Evolutionary conservation across 805 yeast genomes (phyloP).

Genomic region (Lipomyces chichibuensis): DNA sequence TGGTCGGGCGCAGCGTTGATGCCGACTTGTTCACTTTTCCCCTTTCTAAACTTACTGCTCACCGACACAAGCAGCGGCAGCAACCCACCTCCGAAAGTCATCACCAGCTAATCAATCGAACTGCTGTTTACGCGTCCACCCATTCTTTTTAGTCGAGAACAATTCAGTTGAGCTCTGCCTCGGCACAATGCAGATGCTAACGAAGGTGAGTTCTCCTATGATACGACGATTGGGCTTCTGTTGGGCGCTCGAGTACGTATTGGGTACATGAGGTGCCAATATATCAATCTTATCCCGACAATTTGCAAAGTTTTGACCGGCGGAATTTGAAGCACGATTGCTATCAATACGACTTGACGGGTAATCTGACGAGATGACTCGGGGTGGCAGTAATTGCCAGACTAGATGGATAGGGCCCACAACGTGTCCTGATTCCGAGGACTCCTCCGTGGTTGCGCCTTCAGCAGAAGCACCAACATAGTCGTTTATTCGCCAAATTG

Average conservation of each 20-base stretch:
- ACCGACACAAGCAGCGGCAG: neutral
- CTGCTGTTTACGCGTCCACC: neutral
- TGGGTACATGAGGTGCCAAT: slow-evolving; percentile 1
- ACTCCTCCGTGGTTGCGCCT: neutral
- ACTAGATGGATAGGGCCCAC: neutral
- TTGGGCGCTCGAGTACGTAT: neutral
- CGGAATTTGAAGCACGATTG: slow-evolving; percentile 20
- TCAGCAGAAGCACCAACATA: neutral
- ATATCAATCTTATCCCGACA: neutral
- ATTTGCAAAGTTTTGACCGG: neutral
- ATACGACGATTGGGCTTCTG: neutral
- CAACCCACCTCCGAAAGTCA: neutral
- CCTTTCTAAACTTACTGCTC: neutral
- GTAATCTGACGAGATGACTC: neutral
- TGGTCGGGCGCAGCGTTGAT: neutral
- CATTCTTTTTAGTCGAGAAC: slow-evolving; percentile 1
- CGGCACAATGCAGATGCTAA: slow-evolving; percentile 73
- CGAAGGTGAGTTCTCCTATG: slow-evolving; percentile 55
- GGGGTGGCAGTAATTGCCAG: neutral
- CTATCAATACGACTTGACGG: neutral
- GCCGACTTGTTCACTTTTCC: neutral
- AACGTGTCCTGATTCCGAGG: neutral
- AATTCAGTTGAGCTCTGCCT: slow-evolving; percentile 10
- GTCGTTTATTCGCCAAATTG: neutral
- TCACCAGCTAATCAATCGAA: neutral